Conservation (phyloP, 345 rosid species). For the Hypericum perforatum region DNA sequence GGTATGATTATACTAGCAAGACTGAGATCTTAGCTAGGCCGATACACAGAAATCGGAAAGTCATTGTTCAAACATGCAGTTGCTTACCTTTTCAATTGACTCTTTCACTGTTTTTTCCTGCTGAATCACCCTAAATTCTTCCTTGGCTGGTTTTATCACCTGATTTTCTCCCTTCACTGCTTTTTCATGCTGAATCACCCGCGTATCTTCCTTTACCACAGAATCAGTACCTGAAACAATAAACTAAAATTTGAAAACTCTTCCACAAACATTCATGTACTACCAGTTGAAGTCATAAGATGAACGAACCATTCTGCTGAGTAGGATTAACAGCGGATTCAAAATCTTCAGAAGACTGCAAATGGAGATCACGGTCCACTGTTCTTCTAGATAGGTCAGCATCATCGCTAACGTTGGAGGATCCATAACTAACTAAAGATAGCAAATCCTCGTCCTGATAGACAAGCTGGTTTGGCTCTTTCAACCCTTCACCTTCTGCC, state of each 20-base stretch:
- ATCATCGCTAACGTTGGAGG: constrained; percentile 18
- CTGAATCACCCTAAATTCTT: constrained; percentile 20
- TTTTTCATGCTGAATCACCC: constrained; percentile 20
- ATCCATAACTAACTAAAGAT: constrained; percentile 28
- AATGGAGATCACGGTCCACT: constrained; percentile 12
- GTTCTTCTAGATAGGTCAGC: constrained; percentile 16
- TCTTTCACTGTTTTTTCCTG: constrained; percentile 14
- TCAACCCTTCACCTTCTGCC: constrained; percentile 56
- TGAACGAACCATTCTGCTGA: constrained; percentile 33
- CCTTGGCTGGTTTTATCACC: constrained; percentile 12
- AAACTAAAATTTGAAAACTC: constrained; percentile 1
- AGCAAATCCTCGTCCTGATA: constrained; percentile 39
- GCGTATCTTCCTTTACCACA: constrained; percentile 22
- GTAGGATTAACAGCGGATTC: constrained; percentile 4
- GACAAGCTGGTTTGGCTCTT: constrained; percentile 59
- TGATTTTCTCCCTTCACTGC: constrained; percentile 22
- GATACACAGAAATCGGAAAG: no score
- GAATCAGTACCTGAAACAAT: constrained; percentile 37
- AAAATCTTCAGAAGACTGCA: constrained; percentile 1
- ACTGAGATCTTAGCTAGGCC: no score
- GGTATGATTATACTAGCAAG: no score
- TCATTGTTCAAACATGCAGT: no score
- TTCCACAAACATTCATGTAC: constrained; percentile 5
- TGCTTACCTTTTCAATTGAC: constrained; percentile 38
- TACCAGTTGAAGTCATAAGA: neutral